A percentile compares a stretch with the other conserved stretches of the same genome.
These are phyloP conservation scores for Alternaria infectoria DNA, from an alignment of 2,329 filamentous ascomycete species.

Conservation along the genomic window DNA sequence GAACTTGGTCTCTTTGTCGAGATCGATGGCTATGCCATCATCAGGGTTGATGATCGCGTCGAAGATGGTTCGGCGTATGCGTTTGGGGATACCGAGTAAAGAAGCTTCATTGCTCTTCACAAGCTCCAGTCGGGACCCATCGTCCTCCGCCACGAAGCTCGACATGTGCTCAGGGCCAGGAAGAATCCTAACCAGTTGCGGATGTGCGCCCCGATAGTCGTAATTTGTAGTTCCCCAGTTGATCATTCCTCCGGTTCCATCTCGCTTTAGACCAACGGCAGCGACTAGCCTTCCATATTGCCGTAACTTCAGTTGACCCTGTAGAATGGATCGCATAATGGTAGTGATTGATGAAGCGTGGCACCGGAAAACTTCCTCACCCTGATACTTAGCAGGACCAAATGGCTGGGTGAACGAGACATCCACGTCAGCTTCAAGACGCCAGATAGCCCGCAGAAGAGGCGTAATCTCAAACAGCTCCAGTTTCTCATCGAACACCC, in stretches of 20 bases:
- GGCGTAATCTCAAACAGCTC: not conserved
- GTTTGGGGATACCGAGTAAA: not conserved
- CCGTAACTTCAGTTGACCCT: not conserved
- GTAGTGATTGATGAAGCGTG: not conserved
- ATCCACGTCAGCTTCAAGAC: not conserved
- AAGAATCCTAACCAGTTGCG: not conserved
- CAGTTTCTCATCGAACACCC: not conserved
- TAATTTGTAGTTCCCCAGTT: not conserved
- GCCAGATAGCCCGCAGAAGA: not conserved
- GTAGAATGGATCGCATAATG: not conserved
- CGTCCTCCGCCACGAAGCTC: not conserved
- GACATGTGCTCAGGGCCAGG: not conserved
- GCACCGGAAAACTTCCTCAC: not conserved
- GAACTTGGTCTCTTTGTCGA: not conserved
- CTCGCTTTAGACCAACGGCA: not conserved
- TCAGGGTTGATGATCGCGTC: not conserved
- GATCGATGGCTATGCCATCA: not conserved
- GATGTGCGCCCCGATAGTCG: not conserved
- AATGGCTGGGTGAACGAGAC: not conserved
- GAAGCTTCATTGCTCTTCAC: not conserved
- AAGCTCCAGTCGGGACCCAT: not conserved
- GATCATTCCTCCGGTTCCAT: not conserved
- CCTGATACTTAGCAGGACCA: not conserved
- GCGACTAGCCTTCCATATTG: not conserved
- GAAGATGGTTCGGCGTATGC: not conserved